Evolutionary conservation across 1,284 basidiomycete genomes (phyloP).

Genomic region (Polyporus tsugae): DNA sequence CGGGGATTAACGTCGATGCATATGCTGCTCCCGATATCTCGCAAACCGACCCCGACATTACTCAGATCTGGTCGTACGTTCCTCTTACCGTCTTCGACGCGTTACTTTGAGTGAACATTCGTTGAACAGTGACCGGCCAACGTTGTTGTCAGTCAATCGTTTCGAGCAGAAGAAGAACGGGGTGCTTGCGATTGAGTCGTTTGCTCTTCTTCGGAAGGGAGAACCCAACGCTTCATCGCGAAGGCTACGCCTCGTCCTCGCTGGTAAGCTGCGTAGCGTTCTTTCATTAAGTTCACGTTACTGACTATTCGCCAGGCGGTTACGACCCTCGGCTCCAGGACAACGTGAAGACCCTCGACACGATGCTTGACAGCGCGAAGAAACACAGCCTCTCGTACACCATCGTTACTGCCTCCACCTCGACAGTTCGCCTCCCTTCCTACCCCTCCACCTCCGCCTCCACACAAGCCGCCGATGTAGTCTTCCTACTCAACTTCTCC

Average conservation of each 20-base stretch:
- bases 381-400: conserved; percentile 60
- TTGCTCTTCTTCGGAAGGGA: conserved; percentile 57
- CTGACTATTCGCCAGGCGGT: conserved; percentile 57
- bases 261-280: conserved; percentile 53
- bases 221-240: conserved; percentile 13
- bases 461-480: conserved; percentile 53
- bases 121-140: conserved; percentile 67
- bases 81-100: neutral
- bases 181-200: conserved; percentile 83
- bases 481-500: conserved; percentile 90
- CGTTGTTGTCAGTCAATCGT: conserved; percentile 90
- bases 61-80: conserved; percentile 74
- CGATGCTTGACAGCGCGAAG: conserved; percentile 66
- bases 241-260: conserved; percentile 75
- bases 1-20: conserved; percentile 85
- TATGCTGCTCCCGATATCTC: conserved; percentile 60
- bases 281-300: neutral
- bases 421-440: conserved; percentile 47
- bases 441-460: conserved; percentile 45
- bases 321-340: conserved; percentile 78
- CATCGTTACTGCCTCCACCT: conserved; percentile 54
- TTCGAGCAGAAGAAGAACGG: conserved; percentile 97
- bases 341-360: conserved; percentile 70
- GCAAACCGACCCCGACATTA: conserved; percentile 57
- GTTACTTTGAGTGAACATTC: neutral